These are phyloP conservation scores for Stemphylium beticola DNA, from an alignment of 2,329 filamentous ascomycete species.

Conservation along the genomic window DNA sequence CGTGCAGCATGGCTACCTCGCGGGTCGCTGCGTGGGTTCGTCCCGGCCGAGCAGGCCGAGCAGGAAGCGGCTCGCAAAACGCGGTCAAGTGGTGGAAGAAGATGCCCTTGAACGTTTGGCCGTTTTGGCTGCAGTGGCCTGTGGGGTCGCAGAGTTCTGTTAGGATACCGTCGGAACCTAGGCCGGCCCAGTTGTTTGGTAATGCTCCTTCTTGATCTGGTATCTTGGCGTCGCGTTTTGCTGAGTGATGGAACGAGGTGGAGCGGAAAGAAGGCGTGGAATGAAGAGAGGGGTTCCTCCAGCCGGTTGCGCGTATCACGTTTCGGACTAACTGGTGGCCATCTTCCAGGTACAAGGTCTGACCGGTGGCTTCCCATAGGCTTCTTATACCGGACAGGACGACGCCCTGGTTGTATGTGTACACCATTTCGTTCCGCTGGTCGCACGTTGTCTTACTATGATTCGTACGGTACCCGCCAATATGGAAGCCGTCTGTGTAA, in stretches of 20 bases:
- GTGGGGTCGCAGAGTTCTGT: constrained; percentile 82
- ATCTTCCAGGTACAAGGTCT: constrained; percentile 73
- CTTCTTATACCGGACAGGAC: constrained; percentile 80
- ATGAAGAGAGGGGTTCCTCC: constrained; percentile 52
- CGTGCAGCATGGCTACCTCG: constrained; percentile 55
- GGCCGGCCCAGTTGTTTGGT: constrained; percentile 66
- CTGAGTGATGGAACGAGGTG: background rate
- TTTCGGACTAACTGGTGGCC: constrained; percentile 77
- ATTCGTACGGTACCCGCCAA: constrained; percentile 65
- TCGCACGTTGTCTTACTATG: constrained; percentile 76
- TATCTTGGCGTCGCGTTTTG: constrained; percentile 5
- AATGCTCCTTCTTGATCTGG: background rate
- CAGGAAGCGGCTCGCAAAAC: constrained; percentile 73
- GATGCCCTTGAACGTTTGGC: constrained; percentile 91
- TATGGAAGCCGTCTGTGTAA: constrained; percentile 88
- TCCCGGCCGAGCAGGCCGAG: constrained; percentile 52
- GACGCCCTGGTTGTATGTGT: constrained; percentile 95
- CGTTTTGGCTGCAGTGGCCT: constrained; percentile 79
- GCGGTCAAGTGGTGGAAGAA: constrained; percentile 86
- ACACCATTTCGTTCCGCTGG: constrained; percentile 83
- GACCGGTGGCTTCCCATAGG: constrained; percentile 79
- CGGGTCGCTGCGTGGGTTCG: constrained; percentile 51
- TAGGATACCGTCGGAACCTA: constrained; percentile 79
- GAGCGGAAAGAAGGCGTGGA: constrained; percentile 3
- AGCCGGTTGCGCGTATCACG: constrained; percentile 81